phyloP scores from a whole-genome alignment of 1,284 basidiomycete species.

The Taiwanofungus camphoratus region DNA sequence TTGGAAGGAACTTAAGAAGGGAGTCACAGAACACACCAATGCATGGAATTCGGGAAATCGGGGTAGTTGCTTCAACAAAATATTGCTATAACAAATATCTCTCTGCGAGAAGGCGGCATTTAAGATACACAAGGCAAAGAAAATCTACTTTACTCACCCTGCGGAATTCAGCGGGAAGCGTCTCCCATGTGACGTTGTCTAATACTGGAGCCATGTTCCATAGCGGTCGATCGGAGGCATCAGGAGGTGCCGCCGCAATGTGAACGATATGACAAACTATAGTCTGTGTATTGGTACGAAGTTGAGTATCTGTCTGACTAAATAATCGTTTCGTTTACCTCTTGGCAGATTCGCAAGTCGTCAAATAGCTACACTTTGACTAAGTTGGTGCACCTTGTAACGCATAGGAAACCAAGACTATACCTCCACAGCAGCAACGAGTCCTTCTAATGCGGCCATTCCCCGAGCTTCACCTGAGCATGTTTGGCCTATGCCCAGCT shows the following conservation, averaged over 20 bases:
- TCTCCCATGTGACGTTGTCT: conserved; percentile 62
- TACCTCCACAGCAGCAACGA: conserved; percentile 70
- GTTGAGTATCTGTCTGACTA: conserved; percentile 13
- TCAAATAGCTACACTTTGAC: conserved; percentile 47
- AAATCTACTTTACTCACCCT: conserved; percentile 38
- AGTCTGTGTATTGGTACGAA: conserved; percentile 15
- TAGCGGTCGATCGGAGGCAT: conserved; percentile 45
- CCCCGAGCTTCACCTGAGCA: conserved; percentile 44
- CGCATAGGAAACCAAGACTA: conserved; percentile 7
- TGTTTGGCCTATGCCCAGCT: conserved; percentile 52
- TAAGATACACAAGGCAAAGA: neutral
- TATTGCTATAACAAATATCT: conserved; percentile 52
- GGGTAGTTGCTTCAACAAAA: conserved; percentile 41
- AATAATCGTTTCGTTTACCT: conserved; percentile 12
- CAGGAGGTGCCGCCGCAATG: conserved; percentile 51
- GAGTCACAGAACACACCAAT: conserved; percentile 31
- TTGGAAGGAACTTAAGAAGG: neutral
- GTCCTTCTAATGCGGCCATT: conserved; percentile 65
- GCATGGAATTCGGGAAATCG: conserved; percentile 47
- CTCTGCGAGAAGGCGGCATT: conserved; percentile 41
- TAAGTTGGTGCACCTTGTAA: neutral
- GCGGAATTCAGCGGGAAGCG: conserved; percentile 53
- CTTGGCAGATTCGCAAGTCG: conserved; percentile 27
- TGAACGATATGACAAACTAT: conserved; percentile 53
- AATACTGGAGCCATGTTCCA: conserved; percentile 48